phyloP scores from a whole-genome alignment of 169 alveolate species.

The Hepatocystis sp. region DNA sequence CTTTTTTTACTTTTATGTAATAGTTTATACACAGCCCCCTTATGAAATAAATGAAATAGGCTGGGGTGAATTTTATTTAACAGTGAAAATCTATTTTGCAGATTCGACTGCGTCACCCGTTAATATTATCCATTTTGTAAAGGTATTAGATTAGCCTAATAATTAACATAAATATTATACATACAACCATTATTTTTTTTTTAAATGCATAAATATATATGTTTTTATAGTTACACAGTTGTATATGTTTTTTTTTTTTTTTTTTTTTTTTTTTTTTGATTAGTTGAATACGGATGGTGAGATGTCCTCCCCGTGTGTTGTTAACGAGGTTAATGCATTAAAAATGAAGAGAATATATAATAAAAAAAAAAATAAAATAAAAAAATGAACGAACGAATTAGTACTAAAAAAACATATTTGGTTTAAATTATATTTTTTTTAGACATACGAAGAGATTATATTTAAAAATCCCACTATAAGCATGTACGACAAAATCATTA shows the following conservation, averaged over 20 bases:
- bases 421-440: neutral
- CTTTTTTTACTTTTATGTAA: neutral
- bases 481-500: slow-evolving; percentile 79
- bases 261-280: slow-evolving; percentile 1
- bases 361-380: neutral
- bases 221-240: neutral
- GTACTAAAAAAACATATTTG: too few relatives aligned
- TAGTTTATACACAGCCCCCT: slow-evolving; percentile 84
- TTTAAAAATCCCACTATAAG: slow-evolving; percentile 83
- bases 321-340: slow-evolving; percentile 40
- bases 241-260: neutral
- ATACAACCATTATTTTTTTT: neutral
- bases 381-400: neutral
- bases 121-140: slow-evolving; percentile 80
- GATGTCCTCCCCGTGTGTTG: slow-evolving; percentile 48
- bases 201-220: neutral
- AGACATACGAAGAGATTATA: slow-evolving; percentile 84
- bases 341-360: neutral
- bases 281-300: slow-evolving; percentile 47
- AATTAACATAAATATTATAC: too few relatives aligned
- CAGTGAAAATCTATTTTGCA: slow-evolving; percentile 81
- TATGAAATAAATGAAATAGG: slow-evolving; percentile 88
- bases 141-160: too few relatives aligned
- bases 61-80: slow-evolving; percentile 87
- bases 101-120: slow-evolving; percentile 84